Conservation (phyloP, 768 basidiomycete species). For the Suillus ampliporus region DNA sequence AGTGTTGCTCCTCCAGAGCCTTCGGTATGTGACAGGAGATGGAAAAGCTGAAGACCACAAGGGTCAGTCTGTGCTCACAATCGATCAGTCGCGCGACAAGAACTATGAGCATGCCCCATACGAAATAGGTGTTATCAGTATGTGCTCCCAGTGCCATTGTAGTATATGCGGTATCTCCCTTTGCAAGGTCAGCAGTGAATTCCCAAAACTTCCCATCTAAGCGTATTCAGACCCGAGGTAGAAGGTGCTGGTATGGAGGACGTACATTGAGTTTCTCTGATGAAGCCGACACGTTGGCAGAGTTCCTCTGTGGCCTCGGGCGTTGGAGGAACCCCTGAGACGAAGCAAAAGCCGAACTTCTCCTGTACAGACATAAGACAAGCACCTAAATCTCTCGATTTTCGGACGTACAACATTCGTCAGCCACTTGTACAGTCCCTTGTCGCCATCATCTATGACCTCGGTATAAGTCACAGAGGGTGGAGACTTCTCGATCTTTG, state of each 20-base stretch:
- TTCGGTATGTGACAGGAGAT: conserved; percentile 82
- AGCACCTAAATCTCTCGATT: neutral
- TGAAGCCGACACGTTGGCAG: conserved; percentile 78
- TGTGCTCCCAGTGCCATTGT: conserved; percentile 87
- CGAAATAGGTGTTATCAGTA: conserved; percentile 69
- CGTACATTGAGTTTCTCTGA: conserved; percentile 83
- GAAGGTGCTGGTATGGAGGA: conserved; percentile 2
- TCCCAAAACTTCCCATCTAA: conserved; percentile 97
- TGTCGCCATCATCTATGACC: conserved; percentile 67
- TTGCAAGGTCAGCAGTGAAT: conserved; percentile 89
- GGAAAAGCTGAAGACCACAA: conserved; percentile 94
- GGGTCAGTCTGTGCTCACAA: conserved; percentile 74
- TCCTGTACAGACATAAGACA: conserved; percentile 54
- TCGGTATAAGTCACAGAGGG: conserved; percentile 78
- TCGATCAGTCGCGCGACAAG: conserved; percentile 19
- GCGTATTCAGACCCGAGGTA: conserved; percentile 41
- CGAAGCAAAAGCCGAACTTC: conserved; percentile 87
- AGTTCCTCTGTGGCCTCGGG: conserved; percentile 86
- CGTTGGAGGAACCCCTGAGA: conserved; percentile 79
- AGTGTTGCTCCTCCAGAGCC: conserved; percentile 87
- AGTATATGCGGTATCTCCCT: conserved; percentile 95
- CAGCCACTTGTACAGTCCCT: conserved; percentile 82
- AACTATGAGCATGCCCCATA: conserved; percentile 20
- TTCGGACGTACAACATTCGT: conserved; percentile 67
- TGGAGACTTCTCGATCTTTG: conserved; percentile 72